Evolutionary conservation across 768 basidiomycete species (phyloP), one percentile per base, ranked within the genome.

Genomic region (Gymnopilus dilepis): DNA sequence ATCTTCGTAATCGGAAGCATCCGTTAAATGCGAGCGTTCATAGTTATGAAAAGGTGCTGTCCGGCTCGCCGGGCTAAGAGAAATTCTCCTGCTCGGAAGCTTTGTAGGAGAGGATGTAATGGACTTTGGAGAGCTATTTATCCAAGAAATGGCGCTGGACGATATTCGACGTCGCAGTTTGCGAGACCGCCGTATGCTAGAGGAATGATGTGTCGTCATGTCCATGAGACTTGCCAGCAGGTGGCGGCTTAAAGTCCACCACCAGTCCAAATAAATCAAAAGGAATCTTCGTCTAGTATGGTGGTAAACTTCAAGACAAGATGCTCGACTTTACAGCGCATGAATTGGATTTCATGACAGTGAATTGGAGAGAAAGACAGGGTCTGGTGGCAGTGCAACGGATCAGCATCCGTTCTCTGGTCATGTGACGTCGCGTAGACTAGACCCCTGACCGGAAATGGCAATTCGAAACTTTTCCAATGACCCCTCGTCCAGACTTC

Each of bases 131-230:
- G 72, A 69, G 9, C 64, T 66, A 17, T 67, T 62, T 33, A 62
- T 53, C 70, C 72, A 70, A 47, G 66, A 68, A 33, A 65, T 59
- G 33, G 60, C 66, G 52, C 69, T 67, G 1, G 73, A 72, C 5
- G 77, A 80, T 59, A 77, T 74, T 13, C 75, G 71, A 43, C 77
- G 70, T 22, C 74, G 63, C 17, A 72, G 55, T 61, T 73, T 77
- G 42, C 75, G 70, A 34, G 70, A 66, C 17, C 72, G 70, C 56
- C 70, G 67, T 13, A 72, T 62, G 26, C 47, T 50, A 7, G 47
- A 50, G 33, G 67, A 59, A 41, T 68, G 65, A n/a, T 65, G 64
- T 15, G 61, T 37, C 17, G 66, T 38, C 66, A 65, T 67, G 22
- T 34, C 43, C 40, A 34, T 31, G 19, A 43, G 22, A n/a, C 19